Conservation (phyloP, 257 asterid species). For the Penstemon barbatus region DNA sequence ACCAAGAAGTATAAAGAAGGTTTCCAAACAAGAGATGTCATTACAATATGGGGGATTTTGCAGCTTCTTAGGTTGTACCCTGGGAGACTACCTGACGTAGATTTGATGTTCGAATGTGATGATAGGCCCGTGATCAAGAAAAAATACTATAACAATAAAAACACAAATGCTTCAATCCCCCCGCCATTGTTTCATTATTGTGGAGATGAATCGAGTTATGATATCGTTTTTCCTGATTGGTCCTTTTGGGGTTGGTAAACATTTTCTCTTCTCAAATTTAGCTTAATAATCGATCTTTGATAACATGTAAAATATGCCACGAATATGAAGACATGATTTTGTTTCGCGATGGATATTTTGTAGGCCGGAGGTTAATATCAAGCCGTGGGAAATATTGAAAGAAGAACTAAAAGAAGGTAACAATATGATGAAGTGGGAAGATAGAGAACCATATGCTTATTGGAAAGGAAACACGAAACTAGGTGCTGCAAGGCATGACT, state of each 20-base stretch:
- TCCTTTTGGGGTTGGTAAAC: constrained; percentile 99
- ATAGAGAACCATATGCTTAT: constrained; percentile 77
- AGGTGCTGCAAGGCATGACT: constrained; percentile 41
- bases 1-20: constrained; percentile 47
- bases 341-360: constrained; percentile 7
- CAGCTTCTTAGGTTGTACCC: constrained; percentile 85
- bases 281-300: background rate
- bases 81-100: constrained; percentile 63
- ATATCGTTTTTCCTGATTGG: constrained; percentile 89
- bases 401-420: constrained; percentile 58
- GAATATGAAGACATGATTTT: background rate
- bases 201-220: constrained; percentile 54
- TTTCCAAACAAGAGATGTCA: constrained; percentile 77
- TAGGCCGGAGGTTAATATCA: constrained; percentile 85
- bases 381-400: constrained; percentile 73
- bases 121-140: constrained; percentile 61
- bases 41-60: constrained; percentile 81
- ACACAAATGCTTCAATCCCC: constrained; percentile 29
- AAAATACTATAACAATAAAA: constrained; percentile 26
- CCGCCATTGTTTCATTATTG: constrained; percentile 81
- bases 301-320: too few relatives aligned
- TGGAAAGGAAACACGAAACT: constrained; percentile 69
- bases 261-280: constrained; percentile 23
- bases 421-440: constrained; percentile 53
- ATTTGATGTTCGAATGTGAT: constrained; percentile 61